phyloP scores from a whole-genome alignment of 2,329 filamentous ascomycete species.

The Cercospora zeae-maydis region DNA sequence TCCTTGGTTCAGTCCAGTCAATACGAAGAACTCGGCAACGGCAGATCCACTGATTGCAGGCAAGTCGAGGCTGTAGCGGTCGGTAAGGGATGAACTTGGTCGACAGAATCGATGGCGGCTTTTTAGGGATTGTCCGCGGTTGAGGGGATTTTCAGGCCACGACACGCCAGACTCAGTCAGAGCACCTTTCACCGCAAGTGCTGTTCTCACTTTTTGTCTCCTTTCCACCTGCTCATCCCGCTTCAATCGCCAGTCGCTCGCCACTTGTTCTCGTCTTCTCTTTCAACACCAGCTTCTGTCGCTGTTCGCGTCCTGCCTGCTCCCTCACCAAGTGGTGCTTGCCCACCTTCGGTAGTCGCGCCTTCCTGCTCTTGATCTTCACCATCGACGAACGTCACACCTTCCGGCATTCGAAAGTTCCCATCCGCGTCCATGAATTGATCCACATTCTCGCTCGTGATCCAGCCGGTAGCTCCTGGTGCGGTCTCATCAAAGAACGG shows the following conservation, averaged over 20 bases:
- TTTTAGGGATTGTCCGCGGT: not conserved
- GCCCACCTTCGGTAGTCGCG: slow-evolving; percentile 13
- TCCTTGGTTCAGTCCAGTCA: slow-evolving; percentile 20
- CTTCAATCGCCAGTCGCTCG: slow-evolving; percentile 44
- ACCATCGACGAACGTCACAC: slow-evolving; percentile 59
- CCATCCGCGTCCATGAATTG: slow-evolving; percentile 79
- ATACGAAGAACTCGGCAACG: slow-evolving; percentile 20
- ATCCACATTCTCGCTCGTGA: slow-evolving; percentile 86
- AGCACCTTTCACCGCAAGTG: not conserved
- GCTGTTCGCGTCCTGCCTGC: slow-evolving; percentile 36
- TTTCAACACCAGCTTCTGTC: slow-evolving; percentile 42
- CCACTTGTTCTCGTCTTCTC: slow-evolving; percentile 50
- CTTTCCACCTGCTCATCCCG: not conserved
- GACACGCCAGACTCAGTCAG: not conserved
- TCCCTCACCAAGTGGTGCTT: slow-evolving; percentile 34
- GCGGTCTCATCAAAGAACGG: slow-evolving; percentile 52
- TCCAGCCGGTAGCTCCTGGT: slow-evolving; percentile 75
- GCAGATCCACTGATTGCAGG: slow-evolving; percentile 19
- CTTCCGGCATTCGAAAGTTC: slow-evolving; percentile 72
- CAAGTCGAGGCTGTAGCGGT: slow-evolving; percentile 18
- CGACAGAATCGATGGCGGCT: not conserved
- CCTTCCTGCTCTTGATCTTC: slow-evolving; percentile 39
- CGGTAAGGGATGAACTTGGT: not conserved
- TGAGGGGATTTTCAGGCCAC: not conserved
- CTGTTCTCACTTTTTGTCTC: not conserved